Base-by-base conservation (phyloP, 345 rosid species). In the Linum tenue region DNA sequence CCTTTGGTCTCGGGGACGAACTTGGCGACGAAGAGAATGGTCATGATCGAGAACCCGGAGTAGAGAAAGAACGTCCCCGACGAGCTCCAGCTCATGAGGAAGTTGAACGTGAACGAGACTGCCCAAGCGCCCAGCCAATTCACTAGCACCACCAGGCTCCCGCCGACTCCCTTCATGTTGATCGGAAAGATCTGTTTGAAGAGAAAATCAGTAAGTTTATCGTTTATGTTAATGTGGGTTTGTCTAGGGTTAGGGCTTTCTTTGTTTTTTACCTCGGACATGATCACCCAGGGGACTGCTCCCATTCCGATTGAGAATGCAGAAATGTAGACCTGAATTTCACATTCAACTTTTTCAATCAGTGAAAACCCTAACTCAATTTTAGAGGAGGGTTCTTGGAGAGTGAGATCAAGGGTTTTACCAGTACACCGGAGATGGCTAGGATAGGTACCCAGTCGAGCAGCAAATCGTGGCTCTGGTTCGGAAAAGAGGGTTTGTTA, bases 71-170 rank as follows among this genome's bases (percentile, higher is more conserved):
- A 92, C 51, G 97, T 92, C 3, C 92, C 98, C 55, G 92, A 76
- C 68, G 87, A 75, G 77, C 91, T 88, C 98, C 96, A 90, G 73
- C 63, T 72, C 86, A 86, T 70, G 50, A 87, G 86, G 69, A 90
- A 92, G 78, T 88, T 92, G 79, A 86, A 92, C 60, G 94, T 81
- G 73, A 81, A 92, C 17, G 97, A 87, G 69, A 90, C 87, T 64
- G 82, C 81, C 98, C 97, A 92, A 67, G 98, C 97, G 55, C 97
- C 96, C 9, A 81, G 61, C 98, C 97, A 92, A 42, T 87, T 90
- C 78, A 92, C 97, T 22, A 92, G 60, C 60, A 90, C 98, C 68
- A 90, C 97, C 70, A 86, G 67, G 84, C 98, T 92, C 56, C 98
- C 98, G 0, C 85, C 97, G n/a, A 82, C 83, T 38, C 97, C 97